Percentiles rank a stretch among this genome's conserved stretches.
Evolutionary conservation across 2,329 filamentous ascomycete species (phyloP).

Genomic region (Neonectria punicea): DNA sequence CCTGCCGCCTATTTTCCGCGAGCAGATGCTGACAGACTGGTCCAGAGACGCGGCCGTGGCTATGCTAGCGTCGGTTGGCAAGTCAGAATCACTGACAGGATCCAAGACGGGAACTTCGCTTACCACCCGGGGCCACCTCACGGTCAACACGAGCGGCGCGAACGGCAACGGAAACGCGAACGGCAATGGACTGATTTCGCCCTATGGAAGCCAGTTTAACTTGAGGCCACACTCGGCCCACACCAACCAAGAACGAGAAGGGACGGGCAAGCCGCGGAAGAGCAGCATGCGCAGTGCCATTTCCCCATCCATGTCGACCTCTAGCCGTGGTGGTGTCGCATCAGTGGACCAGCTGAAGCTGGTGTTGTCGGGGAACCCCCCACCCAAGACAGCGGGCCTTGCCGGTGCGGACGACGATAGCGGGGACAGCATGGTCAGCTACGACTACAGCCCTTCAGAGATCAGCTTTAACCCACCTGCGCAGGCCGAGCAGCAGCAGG

Average conservation of each 20-base stretch:
- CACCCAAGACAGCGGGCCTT: slow-evolving; percentile 51
- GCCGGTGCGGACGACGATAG: slow-evolving; percentile 60
- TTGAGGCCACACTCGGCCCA: slow-evolving; percentile 60
- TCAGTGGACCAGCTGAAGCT: slow-evolving; percentile 73
- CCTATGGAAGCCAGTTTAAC: slow-evolving; percentile 61
- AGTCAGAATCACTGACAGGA: slow-evolving; percentile 78
- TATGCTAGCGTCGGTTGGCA: slow-evolving; percentile 74
- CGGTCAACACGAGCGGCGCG: slow-evolving; percentile 60
- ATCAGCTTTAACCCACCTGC: slow-evolving; percentile 65
- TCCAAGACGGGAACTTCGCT: slow-evolving; percentile 73
- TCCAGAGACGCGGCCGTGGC: slow-evolving; percentile 78
- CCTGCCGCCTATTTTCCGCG: slow-evolving; percentile 73
- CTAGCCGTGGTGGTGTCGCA: slow-evolving; percentile 62
- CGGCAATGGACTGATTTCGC: slow-evolving; percentile 54
- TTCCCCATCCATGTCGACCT: slow-evolving; percentile 57
- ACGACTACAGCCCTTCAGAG: slow-evolving; percentile 75
- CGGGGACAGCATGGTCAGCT: slow-evolving; percentile 77
- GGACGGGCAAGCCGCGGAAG: slow-evolving; percentile 60
- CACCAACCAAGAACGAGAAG: slow-evolving; percentile 48
- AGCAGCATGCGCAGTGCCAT: slow-evolving; percentile 63
- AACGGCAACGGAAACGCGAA: slow-evolving; percentile 48
- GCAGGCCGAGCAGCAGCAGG: slow-evolving; percentile 45
- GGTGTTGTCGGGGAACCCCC: slow-evolving; percentile 64
- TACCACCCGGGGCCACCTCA: slow-evolving; percentile 64
- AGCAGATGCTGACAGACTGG: slow-evolving; percentile 85